Conservation (phyloP, 2,329 filamentous ascomycete species). For the Ophiocordyceps polyrhachis-furcata region DNA sequence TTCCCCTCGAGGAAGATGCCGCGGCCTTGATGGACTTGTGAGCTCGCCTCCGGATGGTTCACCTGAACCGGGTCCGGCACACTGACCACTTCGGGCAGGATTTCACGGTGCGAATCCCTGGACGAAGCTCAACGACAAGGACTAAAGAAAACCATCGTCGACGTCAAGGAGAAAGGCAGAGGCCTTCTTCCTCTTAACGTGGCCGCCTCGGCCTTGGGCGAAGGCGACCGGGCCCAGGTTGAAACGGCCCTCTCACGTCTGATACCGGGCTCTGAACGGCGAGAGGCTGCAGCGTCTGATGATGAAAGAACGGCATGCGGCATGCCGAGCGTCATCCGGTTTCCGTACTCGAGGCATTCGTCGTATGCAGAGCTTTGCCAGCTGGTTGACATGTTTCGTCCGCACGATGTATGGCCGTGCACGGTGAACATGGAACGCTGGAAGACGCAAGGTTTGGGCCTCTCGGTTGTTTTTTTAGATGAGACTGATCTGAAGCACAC, state of each 20-base stretch:
- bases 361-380: slow-evolving; percentile 64
- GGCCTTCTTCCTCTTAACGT: slow-evolving; percentile 10
- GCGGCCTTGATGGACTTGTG: slow-evolving; percentile 24
- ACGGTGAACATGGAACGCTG: slow-evolving; percentile 49
- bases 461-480: no score
- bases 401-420: slow-evolving; percentile 66
- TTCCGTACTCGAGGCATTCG: slow-evolving; percentile 81
- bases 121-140: slow-evolving; percentile 1
- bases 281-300: neutral
- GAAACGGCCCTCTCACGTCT: neutral
- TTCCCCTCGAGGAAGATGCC: slow-evolving; percentile 33
- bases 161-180: slow-evolving; percentile 7
- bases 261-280: no score
- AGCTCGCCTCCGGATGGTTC: neutral
- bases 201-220: slow-evolving; percentile 4
- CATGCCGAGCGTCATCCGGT: slow-evolving; percentile 31
- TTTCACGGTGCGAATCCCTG: slow-evolving; percentile 4
- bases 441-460: slow-evolving; percentile 29
- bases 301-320: neutral
- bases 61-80: neutral
- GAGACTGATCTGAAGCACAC: neutral
- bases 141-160: slow-evolving; percentile 4
- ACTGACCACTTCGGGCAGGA: no score
- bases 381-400: slow-evolving; percentile 48
- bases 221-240: slow-evolving; percentile 4